phyloP scores from a whole-genome alignment of 208 protist species.

The Trypanosoma rangeli region DNA sequence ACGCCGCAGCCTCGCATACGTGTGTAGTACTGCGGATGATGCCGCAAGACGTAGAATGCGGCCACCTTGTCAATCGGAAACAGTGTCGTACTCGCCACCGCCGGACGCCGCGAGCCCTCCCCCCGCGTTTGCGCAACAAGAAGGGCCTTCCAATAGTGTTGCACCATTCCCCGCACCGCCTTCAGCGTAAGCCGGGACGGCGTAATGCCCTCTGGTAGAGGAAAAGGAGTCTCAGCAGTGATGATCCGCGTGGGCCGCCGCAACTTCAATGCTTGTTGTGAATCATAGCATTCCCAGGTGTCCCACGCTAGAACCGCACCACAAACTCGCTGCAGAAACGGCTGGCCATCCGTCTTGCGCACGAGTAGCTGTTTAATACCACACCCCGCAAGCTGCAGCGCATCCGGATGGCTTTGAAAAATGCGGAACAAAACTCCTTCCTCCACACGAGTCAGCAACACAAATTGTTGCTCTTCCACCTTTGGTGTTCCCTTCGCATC shows the following conservation, averaged over 20 bases:
- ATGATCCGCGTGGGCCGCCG: constrained; percentile 13
- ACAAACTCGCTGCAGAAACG: constrained; percentile 47
- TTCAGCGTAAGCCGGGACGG: constrained; percentile 31
- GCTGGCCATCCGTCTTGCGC: constrained; percentile 25
- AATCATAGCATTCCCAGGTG: constrained; percentile 50
- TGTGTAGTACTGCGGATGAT: constrained; percentile 68
- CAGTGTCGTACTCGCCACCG: constrained; percentile 33
- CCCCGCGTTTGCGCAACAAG: constrained; percentile 3
- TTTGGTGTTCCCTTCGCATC: not conserved
- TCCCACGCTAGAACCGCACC: constrained; percentile 46
- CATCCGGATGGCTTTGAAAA: constrained; percentile 56
- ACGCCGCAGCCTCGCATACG: constrained; percentile 60
- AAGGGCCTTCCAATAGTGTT: constrained; percentile 50
- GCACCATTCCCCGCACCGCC: constrained; percentile 52
- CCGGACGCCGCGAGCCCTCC: not conserved
- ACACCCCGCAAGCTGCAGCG: constrained; percentile 46
- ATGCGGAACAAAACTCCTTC: constrained; percentile 65
- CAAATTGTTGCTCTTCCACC: constrained; percentile 21
- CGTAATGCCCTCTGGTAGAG: constrained; percentile 37
- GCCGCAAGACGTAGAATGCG: constrained; percentile 52
- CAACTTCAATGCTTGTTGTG: not conserved
- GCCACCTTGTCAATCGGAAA: constrained; percentile 49
- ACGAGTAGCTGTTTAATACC: constrained; percentile 50
- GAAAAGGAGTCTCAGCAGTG: constrained; percentile 12
- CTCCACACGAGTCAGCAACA: constrained; percentile 49